A percentile compares a stretch with the other conserved stretches of the same genome.
phyloP scores from a whole-genome alignment of 2,329 filamentous ascomycete species.

The Aspergillus floridensis region DNA sequence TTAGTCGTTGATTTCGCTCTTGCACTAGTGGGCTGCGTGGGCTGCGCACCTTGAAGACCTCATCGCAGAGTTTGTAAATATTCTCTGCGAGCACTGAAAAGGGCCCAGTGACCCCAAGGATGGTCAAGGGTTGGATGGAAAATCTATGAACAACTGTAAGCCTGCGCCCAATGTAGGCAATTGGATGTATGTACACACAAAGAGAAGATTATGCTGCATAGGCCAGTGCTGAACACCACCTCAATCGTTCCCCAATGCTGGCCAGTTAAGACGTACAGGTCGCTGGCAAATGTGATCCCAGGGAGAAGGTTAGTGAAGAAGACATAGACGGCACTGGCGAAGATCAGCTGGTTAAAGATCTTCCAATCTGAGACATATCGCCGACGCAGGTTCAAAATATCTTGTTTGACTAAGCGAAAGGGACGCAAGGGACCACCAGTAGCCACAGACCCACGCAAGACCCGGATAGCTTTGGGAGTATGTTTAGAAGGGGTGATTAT shows the following conservation, averaged over 20 bases:
- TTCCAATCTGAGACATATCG: conserved; percentile 56
- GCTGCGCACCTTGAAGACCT: conserved; percentile 52
- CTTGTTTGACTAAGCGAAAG: conserved; percentile 54
- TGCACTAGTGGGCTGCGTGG: conserved; percentile 16
- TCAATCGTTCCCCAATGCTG: conserved; percentile 65
- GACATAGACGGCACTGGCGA: conserved; percentile 63
- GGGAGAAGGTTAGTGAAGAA: conserved; percentile 67
- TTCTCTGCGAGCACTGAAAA: conserved; percentile 67
- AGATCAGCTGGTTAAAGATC: conserved; percentile 61
- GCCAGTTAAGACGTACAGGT: conserved; percentile 62
- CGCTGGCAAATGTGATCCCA: conserved; percentile 65
- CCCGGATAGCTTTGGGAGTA: conserved; percentile 32
- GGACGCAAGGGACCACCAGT: conserved; percentile 48
- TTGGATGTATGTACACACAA: conserved; percentile 38
- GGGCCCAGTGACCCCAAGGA: conserved; percentile 64
- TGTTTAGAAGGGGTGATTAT: conserved; percentile 40
- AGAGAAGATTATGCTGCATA: conserved; percentile 63
- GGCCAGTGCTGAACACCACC: conserved; percentile 63
- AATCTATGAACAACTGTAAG: conserved; percentile 34
- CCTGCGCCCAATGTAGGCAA: background rate
- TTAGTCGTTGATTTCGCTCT: background rate
- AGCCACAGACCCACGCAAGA: conserved; percentile 31
- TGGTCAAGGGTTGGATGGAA: conserved; percentile 63
- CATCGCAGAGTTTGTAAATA: conserved; percentile 58
- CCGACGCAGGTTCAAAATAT: conserved; percentile 46